Base-by-base conservation (phyloP, 768 basidiomycete species). In the Boletus subcaerulescens region DNA sequence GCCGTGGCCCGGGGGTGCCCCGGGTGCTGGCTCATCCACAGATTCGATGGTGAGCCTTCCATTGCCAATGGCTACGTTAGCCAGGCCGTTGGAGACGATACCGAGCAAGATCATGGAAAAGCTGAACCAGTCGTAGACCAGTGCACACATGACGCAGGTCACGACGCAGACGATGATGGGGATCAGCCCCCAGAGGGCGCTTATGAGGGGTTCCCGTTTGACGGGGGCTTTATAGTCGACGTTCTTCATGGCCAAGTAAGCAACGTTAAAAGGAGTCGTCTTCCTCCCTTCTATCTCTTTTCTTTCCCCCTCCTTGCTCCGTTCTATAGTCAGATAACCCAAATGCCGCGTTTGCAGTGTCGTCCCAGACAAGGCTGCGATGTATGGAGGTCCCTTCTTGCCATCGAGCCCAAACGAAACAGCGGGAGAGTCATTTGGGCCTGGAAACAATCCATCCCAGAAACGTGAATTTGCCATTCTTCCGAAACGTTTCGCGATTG, bases 401-500 rank as follows among this genome's bases (percentile, higher is more conserved):
- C 70, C 68, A 39, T 65, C 71, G 10, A 73, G 59, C 13, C 60
- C 66, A 20, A 73, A 73, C 14, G 63, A 50, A 12, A 58, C 32
- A 4, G 61, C 62, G 1, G 70, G 71, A 2, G 69, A 60, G 4
- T 59, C 55, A n/a, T 64, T 65, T 5, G 58, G 38, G 7, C 69
- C 67, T 5, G 72, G 73, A 47, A 68, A 74, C 0, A 74, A 40
- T 10, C 67, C 70, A 43, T 65, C 60, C 73, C 73, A 74, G 40
- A 73, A 56, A 9, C 62, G 62, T 4, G 64, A 61, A n/a, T 63
- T 57, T 0, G 72, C 73, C 47, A 74, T 58, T 26, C 61, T 48
- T 3, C 70, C 70, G 31, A 71, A 74, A 20, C 53, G 60, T 50
- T 65, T 74, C 5, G 71, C 73, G 40, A 74, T 46, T 0, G 51